Base-by-base conservation (phyloP, 148 eudicot species). In the Nepenthes gracilis region DNA sequence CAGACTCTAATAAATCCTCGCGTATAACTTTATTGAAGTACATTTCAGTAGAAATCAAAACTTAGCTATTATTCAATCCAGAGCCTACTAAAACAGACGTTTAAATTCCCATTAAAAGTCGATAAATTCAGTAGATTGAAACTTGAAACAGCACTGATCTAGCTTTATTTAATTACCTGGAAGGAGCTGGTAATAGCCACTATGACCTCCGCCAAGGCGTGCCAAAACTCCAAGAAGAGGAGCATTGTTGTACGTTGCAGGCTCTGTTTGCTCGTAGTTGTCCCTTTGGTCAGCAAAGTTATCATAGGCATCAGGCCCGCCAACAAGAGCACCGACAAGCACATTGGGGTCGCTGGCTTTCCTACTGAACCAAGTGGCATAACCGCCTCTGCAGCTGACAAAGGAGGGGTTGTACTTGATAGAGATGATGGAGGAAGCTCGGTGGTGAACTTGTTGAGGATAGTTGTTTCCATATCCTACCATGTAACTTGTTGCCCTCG, bases 401-500 rank as follows among this genome's bases (percentile, higher is more conserved):
- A 93, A 88, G 0, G 85, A 35, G 11, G 89, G 85, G 78, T 93
- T 65, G 59, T 50, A 76, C 73, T 93, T 93, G 70, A 68, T 64
- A 12, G 99, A 93, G 14, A 88, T 92, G 38, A 93, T 93, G 5
- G 99, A 93, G 35, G 99, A 82, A 56, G 71, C 96, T 10, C 99
- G 81, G 77, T 93, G 99, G 67, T 88, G 99, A 50, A 89, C 95
- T 68, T 88, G 99, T 57, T 69, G 75, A 1, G 99, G 99, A 72
- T 78, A 93, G 70, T 83, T 93, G 81, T 62, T 86, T 57, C 96
- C 96, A 23, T 93, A 94, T 11, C 99, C 99, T 2, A 94, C 99
- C 99, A 94, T 94, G 81, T 94, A 94, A 67, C 99, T 94, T 43
- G 97, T 94, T 55, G 89, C 99, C 67, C 99, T 90, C 35, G 99